Conservation (phyloP, 176 grass and related monocot genomes). For the Sorghum bicolor region DNA sequence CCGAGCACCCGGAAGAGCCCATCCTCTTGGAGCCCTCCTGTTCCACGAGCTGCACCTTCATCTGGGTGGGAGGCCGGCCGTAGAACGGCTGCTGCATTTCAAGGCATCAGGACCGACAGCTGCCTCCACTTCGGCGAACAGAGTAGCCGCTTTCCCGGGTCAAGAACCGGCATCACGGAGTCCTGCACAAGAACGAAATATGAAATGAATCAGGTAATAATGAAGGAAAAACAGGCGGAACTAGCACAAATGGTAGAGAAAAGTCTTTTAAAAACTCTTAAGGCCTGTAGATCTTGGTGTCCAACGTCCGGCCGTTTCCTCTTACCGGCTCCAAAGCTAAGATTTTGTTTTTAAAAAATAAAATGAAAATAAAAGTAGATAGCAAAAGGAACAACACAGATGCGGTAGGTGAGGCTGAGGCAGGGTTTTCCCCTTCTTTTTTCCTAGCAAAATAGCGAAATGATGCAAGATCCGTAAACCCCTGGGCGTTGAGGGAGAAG, state of each 20-base stretch:
- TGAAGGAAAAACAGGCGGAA: background rate
- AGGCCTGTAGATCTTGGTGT: background rate
- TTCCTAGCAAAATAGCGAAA: background rate
- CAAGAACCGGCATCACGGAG: constrained; percentile 33
- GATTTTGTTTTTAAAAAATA: background rate
- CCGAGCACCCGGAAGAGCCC: constrained; percentile 70
- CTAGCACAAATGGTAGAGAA: background rate
- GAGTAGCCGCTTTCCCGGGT: constrained; percentile 8
- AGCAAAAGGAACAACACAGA: constrained; percentile 41
- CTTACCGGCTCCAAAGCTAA: background rate
- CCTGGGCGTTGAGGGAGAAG: background rate
- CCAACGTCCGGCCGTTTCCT: background rate
- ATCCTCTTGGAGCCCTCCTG: constrained; percentile 26
- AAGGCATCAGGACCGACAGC: background rate
- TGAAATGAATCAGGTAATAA: constrained; percentile 14
- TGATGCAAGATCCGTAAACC: constrained; percentile 54
- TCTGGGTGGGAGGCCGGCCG: background rate
- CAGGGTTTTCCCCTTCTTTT: background rate
- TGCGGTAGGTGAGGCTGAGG: constrained; percentile 29
- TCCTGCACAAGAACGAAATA: constrained; percentile 5
- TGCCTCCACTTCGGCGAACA: constrained; percentile 8
- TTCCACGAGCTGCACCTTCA: constrained; percentile 24
- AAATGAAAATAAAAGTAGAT: background rate
- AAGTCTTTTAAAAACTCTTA: background rate
- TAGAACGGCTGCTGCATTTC: constrained; percentile 24